phyloP scores from a whole-genome alignment of 257 asterid genomes.

The Eucommia ulmoides region DNA sequence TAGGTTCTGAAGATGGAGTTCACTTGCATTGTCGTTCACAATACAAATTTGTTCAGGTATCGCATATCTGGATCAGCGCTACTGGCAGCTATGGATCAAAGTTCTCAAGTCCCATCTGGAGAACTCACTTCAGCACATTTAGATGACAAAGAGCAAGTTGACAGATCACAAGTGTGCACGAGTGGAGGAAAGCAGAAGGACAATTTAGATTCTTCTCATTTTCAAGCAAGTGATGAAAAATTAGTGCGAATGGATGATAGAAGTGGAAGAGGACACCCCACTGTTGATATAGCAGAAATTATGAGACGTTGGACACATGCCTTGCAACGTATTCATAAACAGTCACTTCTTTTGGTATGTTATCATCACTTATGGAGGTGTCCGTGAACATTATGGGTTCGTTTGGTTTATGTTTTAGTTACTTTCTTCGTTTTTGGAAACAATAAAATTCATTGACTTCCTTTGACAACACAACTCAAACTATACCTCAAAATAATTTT shows the following conservation, averaged over 20 bases:
- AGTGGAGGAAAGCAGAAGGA: conserved; percentile 23
- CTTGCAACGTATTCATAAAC: conserved; percentile 94
- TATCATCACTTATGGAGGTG: conserved; percentile 2
- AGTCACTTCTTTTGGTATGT: conserved; percentile 80
- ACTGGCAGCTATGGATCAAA: conserved; percentile 93
- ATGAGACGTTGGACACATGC: conserved; percentile 98
- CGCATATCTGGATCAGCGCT: conserved; percentile 95
- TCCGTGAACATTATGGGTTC: not conserved
- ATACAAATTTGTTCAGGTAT: conserved; percentile 47
- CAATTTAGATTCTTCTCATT: conserved; percentile 20
- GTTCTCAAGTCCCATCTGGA: conserved; percentile 47
- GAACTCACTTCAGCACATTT: conserved; percentile 34
- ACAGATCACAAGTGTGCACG: conserved; percentile 31
- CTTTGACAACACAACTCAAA: no score
- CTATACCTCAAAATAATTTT: no score
- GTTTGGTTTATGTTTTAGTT: not conserved
- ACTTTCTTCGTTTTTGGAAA: not conserved
- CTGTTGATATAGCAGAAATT: conserved; percentile 95
- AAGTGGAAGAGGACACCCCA: conserved; percentile 68
- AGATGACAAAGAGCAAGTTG: conserved; percentile 42
- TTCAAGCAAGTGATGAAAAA: conserved; percentile 43
- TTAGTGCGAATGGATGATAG: conserved; percentile 57
- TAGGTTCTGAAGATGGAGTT: not conserved
- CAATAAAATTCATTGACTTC: no score
- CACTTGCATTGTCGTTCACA: conserved; percentile 2